Evolutionary conservation across 352 stramenopile genomes (phyloP).

Genomic region (Pythium volutum): DNA sequence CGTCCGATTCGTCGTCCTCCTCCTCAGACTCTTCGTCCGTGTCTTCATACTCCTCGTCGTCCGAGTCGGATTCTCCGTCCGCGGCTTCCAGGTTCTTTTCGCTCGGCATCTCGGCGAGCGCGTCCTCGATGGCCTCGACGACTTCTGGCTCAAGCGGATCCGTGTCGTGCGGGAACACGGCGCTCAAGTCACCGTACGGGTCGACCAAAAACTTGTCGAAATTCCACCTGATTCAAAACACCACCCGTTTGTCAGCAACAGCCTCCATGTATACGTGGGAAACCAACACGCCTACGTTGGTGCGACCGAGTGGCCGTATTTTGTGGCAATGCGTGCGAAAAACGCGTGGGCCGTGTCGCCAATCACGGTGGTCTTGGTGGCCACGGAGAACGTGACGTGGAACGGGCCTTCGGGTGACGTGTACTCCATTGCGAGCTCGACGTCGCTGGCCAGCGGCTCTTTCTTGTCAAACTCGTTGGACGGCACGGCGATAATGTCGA

Average conservation of each 20-base stretch:
- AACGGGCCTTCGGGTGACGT: constrained; percentile 20
- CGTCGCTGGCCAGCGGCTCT: constrained; percentile 40
- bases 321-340: constrained; percentile 54
- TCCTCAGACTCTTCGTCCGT: not conserved
- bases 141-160: constrained; percentile 60
- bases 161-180: constrained; percentile 73
- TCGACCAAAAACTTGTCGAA: constrained; percentile 85
- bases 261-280: no score
- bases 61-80: constrained; percentile 8
- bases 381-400: constrained; percentile 53
- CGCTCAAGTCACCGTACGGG: constrained; percentile 48
- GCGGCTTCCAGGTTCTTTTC: constrained; percentile 10
- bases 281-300: constrained; percentile 52
- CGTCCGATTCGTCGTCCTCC: not conserved
- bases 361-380: constrained; percentile 42
- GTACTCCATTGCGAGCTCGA: constrained; percentile 46
- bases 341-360: constrained; percentile 56
- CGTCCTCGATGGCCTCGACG: constrained; percentile 59
- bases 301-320: constrained; percentile 64
- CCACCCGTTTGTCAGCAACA: no score
- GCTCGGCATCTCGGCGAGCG: constrained; percentile 43
- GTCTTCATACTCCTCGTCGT: not conserved
- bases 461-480: constrained; percentile 66
- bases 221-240: constrained; percentile 46
- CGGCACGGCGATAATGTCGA: constrained; percentile 60